Evolutionary conservation across 2,329 filamentous ascomycete species (phyloP).

Genomic region (Cladosporium phlei): DNA sequence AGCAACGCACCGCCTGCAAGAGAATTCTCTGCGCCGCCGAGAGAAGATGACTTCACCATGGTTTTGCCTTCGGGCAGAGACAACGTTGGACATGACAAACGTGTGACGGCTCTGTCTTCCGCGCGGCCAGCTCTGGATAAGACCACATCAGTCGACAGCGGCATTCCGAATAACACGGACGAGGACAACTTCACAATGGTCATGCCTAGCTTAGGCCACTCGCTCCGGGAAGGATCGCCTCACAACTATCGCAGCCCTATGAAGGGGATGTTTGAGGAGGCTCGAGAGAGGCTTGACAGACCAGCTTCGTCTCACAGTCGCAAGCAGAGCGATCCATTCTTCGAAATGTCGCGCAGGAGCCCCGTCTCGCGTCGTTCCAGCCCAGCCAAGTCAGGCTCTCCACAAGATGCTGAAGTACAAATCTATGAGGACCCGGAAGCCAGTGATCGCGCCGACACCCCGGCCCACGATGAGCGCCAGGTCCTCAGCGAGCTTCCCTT

Average conservation of each 20-base stretch:
- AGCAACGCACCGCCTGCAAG: constrained; percentile 23
- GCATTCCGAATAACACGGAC: constrained; percentile 32
- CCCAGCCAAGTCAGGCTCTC: constrained; percentile 25
- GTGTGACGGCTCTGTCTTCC: neutral
- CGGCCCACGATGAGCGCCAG: constrained; percentile 30
- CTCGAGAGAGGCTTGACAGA: constrained; percentile 22
- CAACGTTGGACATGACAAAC: neutral
- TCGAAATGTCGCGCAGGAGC: constrained; percentile 5
- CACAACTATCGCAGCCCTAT: constrained; percentile 29
- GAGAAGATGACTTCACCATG: constrained; percentile 45
- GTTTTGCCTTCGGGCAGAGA: constrained; percentile 37
- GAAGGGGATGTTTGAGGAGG: constrained; percentile 32
- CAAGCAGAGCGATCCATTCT: constrained; percentile 12
- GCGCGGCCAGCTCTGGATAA: constrained; percentile 35
- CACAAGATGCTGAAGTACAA: constrained; percentile 40
- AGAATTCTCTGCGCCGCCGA: constrained; percentile 21
- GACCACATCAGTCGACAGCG: constrained; percentile 38
- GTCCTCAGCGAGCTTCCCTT: constrained; percentile 49
- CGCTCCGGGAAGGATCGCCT: constrained; percentile 25
- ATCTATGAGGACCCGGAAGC: constrained; percentile 52
- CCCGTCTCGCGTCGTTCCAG: constrained; percentile 14
- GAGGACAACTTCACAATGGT: constrained; percentile 51
- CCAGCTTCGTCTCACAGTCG: constrained; percentile 10
- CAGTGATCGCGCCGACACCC: constrained; percentile 30
- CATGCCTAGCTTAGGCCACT: constrained; percentile 36